Conservation (phyloP, 2,329 filamentous ascomycete species). For the Xylariaceae sp. region DNA sequence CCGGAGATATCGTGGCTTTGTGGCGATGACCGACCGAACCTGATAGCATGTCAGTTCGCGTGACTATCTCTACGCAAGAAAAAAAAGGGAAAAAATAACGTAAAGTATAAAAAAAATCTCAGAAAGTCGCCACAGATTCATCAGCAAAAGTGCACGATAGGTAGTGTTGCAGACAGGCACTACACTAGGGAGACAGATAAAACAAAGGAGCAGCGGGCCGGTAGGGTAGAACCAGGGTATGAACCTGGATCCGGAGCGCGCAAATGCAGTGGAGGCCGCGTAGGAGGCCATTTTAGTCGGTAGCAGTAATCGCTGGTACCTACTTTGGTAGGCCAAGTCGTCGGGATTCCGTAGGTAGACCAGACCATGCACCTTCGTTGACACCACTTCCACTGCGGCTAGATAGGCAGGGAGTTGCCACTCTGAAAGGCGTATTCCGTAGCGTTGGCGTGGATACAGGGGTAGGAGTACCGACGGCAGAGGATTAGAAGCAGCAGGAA, state of each 20-base stretch:
- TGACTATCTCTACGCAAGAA: background rate
- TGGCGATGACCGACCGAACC: slow-evolving; percentile 4
- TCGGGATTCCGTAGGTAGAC: slow-evolving; percentile 8
- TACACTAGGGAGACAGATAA: background rate
- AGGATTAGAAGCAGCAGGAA: background rate
- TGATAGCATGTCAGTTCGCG: slow-evolving; percentile 14
- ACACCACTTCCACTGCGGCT: slow-evolving; percentile 12
- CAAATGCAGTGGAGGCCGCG: background rate
- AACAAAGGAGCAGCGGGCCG: slow-evolving; percentile 5
- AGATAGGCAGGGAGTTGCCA: background rate
- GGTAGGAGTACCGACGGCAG: background rate
- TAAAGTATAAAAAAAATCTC: too few species aligned
- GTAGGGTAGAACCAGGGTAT: slow-evolving; percentile 2
- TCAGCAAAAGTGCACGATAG: background rate
- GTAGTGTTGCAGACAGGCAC: background rate
- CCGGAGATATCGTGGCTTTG: slow-evolving; percentile 19
- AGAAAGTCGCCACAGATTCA: slow-evolving; percentile 6
- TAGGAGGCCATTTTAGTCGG: slow-evolving; percentile 6
- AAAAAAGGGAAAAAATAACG: too few species aligned
- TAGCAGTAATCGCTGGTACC: background rate
- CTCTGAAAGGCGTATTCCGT: background rate
- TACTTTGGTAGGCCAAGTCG: slow-evolving; percentile 1
- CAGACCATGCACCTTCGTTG: slow-evolving; percentile 10
- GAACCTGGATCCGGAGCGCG: slow-evolving; percentile 2
- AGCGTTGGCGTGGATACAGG: slow-evolving; percentile 6